Conservation (phyloP, 2,329 filamentous ascomycete species). For the Aspergillus sp. region DNA sequence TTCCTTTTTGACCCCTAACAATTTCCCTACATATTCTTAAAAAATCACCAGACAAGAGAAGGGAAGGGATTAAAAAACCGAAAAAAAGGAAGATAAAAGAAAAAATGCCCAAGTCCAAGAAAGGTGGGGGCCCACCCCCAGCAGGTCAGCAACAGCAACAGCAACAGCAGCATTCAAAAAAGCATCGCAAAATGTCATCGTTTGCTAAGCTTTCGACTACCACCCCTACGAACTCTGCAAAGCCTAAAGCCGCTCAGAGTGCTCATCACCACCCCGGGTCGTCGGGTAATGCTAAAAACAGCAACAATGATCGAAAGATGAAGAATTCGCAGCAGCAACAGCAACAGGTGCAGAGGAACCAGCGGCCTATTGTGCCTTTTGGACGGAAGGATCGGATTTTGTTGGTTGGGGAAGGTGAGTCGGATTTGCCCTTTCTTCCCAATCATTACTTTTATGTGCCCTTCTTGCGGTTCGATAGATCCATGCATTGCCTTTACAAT, state of each 20-base stretch:
- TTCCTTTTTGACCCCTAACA: background rate
- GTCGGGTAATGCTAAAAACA: conserved; percentile 8
- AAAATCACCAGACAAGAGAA: too few relatives aligned
- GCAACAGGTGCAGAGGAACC: conserved; percentile 27
- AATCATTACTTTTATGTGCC: background rate
- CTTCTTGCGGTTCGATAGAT: conserved; percentile 11
- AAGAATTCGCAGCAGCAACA: conserved; percentile 23
- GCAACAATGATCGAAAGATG: conserved; percentile 12
- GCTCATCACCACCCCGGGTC: background rate
- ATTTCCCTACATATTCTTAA: too few relatives aligned
- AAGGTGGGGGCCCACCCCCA: conserved; percentile 13
- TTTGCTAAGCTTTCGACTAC: conserved; percentile 31
- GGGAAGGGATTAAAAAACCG: too few relatives aligned
- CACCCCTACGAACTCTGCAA: background rate
- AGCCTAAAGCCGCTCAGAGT: conserved; percentile 6
- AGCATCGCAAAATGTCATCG: conserved; percentile 31
- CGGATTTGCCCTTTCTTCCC: background rate
- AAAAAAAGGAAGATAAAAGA: background rate
- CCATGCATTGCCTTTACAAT: background rate
- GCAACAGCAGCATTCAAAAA: conserved; percentile 8
- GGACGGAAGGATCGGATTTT: conserved; percentile 44
- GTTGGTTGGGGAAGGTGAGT: conserved; percentile 49
- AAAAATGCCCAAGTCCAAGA: conserved; percentile 31
- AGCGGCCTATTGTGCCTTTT: conserved; percentile 44
- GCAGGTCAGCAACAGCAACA: background rate